Conservation (phyloP, 1,139 yeast genomes). For the Geotrichum cucujoidarum region DNA sequence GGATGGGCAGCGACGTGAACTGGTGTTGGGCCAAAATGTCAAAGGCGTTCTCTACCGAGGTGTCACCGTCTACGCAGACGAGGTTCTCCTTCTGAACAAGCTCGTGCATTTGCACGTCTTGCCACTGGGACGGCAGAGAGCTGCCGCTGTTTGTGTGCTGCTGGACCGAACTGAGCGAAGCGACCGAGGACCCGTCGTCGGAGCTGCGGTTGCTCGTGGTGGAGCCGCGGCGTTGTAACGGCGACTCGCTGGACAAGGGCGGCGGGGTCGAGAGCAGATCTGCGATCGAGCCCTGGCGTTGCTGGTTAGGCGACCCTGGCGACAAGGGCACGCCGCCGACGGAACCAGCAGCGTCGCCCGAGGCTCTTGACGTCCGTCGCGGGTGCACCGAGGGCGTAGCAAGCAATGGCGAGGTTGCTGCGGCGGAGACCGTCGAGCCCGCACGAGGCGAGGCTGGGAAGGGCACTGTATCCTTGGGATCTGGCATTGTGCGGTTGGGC, state of each 20-base stretch:
- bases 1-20: slow-evolving; percentile 81
- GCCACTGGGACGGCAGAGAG: slow-evolving; percentile 53
- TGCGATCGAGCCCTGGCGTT: slow-evolving; percentile 10
- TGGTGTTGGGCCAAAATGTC: slow-evolving; percentile 66
- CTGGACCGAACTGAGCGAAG: neutral
- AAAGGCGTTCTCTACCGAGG: slow-evolving; percentile 83
- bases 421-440: no score
- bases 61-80: slow-evolving; percentile 56
- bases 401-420: no score
- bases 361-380: no score
- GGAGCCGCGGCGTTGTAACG: slow-evolving; percentile 2
- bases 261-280: slow-evolving; percentile 8
- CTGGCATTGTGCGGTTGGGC: no score
- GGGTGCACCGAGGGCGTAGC: neutral
- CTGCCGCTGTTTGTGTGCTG: no score
- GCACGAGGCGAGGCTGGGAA: no score
- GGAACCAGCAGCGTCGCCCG: no score
- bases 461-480: no score
- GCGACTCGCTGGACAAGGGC: neutral
- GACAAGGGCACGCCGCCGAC: neutral
- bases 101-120: slow-evolving; percentile 62
- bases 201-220: slow-evolving; percentile 7
- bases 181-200: slow-evolving; percentile 9
- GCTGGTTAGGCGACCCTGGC: slow-evolving; percentile 6
- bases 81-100: slow-evolving; percentile 76